Conservation (phyloP, 208 protist genomes). For the Acanthamoeba triangularis region DNA sequence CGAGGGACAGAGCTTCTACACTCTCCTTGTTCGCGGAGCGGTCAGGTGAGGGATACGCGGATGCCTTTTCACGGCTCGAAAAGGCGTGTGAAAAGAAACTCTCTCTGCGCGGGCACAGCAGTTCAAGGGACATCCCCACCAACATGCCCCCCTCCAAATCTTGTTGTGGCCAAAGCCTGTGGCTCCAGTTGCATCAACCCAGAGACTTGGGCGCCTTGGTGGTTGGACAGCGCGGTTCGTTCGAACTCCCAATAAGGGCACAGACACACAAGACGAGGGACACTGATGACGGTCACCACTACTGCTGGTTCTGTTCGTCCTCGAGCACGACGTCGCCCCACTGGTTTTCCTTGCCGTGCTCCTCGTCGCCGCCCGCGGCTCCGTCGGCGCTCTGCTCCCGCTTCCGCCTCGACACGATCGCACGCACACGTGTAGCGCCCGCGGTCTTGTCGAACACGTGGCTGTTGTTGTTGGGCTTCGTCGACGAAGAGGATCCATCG, state of each 20-base stretch:
- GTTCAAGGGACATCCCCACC: too few relatives aligned
- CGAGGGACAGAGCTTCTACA: too few relatives aligned
- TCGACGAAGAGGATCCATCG: too few relatives aligned
- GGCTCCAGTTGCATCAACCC: too few relatives aligned
- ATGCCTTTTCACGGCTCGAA: too few relatives aligned
- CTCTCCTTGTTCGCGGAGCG: too few relatives aligned
- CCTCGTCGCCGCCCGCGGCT: background rate
- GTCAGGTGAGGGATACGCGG: too few relatives aligned
- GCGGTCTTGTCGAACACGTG: constrained; percentile 9
- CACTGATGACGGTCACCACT: background rate
- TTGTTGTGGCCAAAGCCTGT: too few relatives aligned
- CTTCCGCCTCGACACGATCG: constrained; percentile 18
- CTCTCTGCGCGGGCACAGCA: too few relatives aligned
- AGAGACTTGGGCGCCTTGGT: too few relatives aligned
- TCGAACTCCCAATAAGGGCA: background rate
- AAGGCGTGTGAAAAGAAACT: too few relatives aligned
- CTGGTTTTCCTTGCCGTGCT: constrained; percentile 67
- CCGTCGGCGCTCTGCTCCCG: background rate
- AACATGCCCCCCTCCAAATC: too few relatives aligned
- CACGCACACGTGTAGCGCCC: background rate
- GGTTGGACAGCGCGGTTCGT: background rate
- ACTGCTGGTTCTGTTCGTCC: constrained; percentile 46
- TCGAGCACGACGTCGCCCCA: constrained; percentile 68
- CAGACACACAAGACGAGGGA: background rate
- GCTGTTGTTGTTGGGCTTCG: background rate